These are phyloP conservation scores for Leccinellum rugosiceps DNA, from an alignment of 768 basidiomycete species.

Conservation along the genomic window DNA sequence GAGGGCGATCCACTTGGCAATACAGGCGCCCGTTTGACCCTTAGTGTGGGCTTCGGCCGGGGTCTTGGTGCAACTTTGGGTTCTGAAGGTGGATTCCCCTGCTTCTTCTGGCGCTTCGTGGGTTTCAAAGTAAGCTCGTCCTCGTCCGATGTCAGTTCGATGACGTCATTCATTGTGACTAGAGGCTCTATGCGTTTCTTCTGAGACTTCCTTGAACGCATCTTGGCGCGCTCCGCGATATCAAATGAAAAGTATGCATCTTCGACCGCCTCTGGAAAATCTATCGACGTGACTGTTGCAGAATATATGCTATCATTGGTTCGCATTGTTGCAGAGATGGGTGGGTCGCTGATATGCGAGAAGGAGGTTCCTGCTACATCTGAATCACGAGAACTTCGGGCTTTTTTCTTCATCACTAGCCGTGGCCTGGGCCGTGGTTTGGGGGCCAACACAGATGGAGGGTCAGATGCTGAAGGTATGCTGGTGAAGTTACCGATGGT, in stretches of 20 bases:
- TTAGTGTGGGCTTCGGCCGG: constrained; percentile 26
- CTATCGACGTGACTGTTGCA: constrained; percentile 10
- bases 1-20: constrained; percentile 19
- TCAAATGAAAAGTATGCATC: constrained; percentile 29
- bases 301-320: constrained; percentile 22
- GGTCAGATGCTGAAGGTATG: constrained; percentile 3
- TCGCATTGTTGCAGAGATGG: constrained; percentile 7
- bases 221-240: constrained; percentile 61
- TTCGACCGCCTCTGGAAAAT: constrained; percentile 5
- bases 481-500: constrained; percentile 17
- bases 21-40: constrained; percentile 10
- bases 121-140: constrained; percentile 36
- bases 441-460: neutral
- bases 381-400: neutral
- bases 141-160: constrained; percentile 45
- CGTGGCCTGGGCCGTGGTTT: constrained; percentile 34
- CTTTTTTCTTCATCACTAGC: constrained; percentile 22
- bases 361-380: constrained; percentile 8
- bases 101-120: constrained; percentile 31
- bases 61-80: constrained; percentile 25
- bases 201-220: constrained; percentile 41
- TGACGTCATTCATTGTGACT: constrained; percentile 32
- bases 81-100: constrained; percentile 26
- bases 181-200: constrained; percentile 6
- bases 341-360: constrained; percentile 23